Percentiles rank a stretch among this genome's conserved stretches.
Conservation (phyloP, 768 basidiomycete species). For the Tephrocybe sp. region DNA sequence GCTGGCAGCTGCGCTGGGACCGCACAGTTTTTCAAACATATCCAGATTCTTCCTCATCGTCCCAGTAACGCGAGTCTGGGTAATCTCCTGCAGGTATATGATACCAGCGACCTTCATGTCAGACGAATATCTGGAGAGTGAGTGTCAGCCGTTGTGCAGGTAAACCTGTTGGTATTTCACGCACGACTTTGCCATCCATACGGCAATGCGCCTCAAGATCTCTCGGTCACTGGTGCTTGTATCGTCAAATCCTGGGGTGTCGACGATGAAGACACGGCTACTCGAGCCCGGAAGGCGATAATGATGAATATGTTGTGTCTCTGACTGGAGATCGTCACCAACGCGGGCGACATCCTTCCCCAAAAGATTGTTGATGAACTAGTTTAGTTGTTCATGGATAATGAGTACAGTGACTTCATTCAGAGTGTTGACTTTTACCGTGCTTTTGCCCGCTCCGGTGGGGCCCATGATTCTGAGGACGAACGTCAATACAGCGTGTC, state of each 20-base stretch:
- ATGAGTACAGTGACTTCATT: too few species aligned
- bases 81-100: constrained; percentile 16
- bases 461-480: neutral
- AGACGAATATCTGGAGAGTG: constrained; percentile 10
- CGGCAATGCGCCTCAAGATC: constrained; percentile 10
- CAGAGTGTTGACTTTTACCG: too few species aligned
- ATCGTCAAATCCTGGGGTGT: constrained; percentile 12
- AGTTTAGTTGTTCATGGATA: neutral
- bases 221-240: constrained; percentile 10
- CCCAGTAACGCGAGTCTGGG: constrained; percentile 17
- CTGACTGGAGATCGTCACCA: neutral
- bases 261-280: constrained; percentile 9
- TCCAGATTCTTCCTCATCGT: constrained; percentile 18
- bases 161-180: neutral
- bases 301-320: constrained; percentile 1
- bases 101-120: constrained; percentile 13
- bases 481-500: neutral
- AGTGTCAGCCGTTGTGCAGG: neutral
- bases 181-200: constrained; percentile 13
- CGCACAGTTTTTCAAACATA: constrained; percentile 15
- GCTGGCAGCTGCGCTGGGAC: constrained; percentile 7
- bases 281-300: constrained; percentile 1
- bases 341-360: neutral
- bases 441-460: constrained; percentile 1
- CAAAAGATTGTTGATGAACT: neutral